A percentile compares a stretch with the other conserved stretches of the same genome.
These are phyloP conservation scores for Angomonas deanei DNA, from an alignment of 208 protist genomes.

Conservation along the genomic window DNA sequence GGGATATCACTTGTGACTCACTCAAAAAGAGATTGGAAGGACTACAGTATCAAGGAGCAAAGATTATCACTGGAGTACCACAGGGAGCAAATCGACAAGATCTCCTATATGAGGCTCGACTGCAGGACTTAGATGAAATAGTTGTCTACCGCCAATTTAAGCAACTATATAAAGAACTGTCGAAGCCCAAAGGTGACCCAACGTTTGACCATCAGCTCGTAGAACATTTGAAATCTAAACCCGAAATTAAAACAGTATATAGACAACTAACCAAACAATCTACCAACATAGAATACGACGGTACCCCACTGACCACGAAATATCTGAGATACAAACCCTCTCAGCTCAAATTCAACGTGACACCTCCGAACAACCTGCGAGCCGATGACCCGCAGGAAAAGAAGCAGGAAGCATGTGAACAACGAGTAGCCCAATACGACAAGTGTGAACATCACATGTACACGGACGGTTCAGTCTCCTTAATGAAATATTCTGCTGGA, in stretches of 20 bases:
- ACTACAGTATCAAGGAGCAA: background rate
- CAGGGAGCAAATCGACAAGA: background rate
- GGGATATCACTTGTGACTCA: background rate
- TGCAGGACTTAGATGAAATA: background rate
- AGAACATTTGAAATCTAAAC: no score
- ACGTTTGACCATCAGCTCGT: no score
- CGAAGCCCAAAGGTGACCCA: no score
- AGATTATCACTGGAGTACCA: slow-evolving; percentile 2
- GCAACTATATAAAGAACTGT: background rate
- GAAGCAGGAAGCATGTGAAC: background rate
- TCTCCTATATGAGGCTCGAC: slow-evolving; percentile 2
- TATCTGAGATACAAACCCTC: no score
- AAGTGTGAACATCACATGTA: background rate
- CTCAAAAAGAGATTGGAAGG: background rate
- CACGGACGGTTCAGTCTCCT: background rate
- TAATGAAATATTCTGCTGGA: background rate
- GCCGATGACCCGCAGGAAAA: no score
- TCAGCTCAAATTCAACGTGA: no score
- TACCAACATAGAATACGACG: no score
- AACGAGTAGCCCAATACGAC: background rate
- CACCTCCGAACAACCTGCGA: no score
- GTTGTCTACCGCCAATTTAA: background rate
- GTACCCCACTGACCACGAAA: no score
- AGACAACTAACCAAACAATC: no score
- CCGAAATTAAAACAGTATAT: no score